Base-by-base conservation (phyloP, 2,329 filamentous ascomycete species). In the Coniochaeta ligniaria region DNA sequence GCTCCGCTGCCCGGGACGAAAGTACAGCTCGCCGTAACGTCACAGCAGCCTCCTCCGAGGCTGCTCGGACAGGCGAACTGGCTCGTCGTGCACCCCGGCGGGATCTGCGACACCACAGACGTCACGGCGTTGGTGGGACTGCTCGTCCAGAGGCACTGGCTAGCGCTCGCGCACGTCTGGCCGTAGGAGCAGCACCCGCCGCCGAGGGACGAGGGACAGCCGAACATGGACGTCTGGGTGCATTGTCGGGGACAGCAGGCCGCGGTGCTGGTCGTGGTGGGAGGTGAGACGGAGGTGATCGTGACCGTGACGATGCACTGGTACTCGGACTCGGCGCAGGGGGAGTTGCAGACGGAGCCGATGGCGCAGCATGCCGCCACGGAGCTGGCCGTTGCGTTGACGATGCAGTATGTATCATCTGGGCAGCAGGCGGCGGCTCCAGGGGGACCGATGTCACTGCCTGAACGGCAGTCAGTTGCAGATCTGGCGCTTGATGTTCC, bases 31-130 rank as follows among this genome's bases (percentile, higher is more conserved):
- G 76, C 73, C 0, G 75, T 75, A 9, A 72, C 67, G 60, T 75
- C 69, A 67, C 83, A 86, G 68, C 83, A 86, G 12, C 81, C 74
- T 20, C 76, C 76, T 60, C 82, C 80, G 31, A 79, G 73, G 1
- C 60, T 66, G 9, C 61, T 36, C 20, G 79, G 71, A 65, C 82
- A 85, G 26, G 73, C 72, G 64, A 78, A 83, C 56, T 73, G 67
- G 64, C 74, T 76, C 26, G 75, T 74, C 52, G 62, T 65, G 12
- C 74, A 74, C 58, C 80, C 81, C 1, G 63, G 62, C 1, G 78
- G 75, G 35, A 67, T 63, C 65, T 77, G 77, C 65, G 79, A 80
- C 22, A 73, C 64, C 16, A 68, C 65, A 9, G 69, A 65, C 8
- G 66, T 69, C 43, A 61, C 56, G 43, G 72, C 70, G 20, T 68